Conservation (phyloP, 1,284 basidiomycete genomes). For the Rhodofomes roseus region DNA sequence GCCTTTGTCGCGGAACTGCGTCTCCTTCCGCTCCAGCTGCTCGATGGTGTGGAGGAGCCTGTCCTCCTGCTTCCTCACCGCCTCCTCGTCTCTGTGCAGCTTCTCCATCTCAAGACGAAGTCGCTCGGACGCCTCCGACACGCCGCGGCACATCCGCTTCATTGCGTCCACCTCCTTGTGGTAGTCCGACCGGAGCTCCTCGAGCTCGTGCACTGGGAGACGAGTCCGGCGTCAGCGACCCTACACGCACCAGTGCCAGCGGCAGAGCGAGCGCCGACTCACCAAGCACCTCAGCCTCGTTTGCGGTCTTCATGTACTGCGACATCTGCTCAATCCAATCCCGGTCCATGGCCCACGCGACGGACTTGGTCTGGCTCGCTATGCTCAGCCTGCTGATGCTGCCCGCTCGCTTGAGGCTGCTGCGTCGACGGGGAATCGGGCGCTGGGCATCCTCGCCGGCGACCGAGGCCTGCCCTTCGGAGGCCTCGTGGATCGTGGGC, state of each 20-base stretch:
- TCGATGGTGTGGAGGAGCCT: conserved; percentile 48
- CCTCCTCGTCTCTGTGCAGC: conserved; percentile 45
- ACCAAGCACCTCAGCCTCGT: conserved; percentile 56
- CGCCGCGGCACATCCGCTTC: conserved; percentile 49
- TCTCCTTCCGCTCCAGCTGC: conserved; percentile 54
- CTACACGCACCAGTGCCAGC: neutral
- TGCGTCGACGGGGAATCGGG: conserved; percentile 46
- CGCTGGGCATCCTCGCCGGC: conserved; percentile 18
- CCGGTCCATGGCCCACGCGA: conserved; percentile 69
- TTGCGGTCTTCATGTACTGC: conserved; percentile 49
- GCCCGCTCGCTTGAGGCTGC: conserved; percentile 54
- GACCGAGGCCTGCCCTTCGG: conserved; percentile 12
- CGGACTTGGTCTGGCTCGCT: conserved; percentile 57
- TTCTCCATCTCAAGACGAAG: conserved; percentile 54
- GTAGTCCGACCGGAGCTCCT: conserved; percentile 50
- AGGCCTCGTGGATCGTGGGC: conserved; percentile 26
- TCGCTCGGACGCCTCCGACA: conserved; percentile 48
- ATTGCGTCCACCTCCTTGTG: conserved; percentile 57
- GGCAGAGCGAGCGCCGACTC: conserved; percentile 17
- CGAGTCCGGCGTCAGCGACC: neutral
- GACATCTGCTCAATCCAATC: conserved; percentile 54
- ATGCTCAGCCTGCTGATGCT: conserved; percentile 44
- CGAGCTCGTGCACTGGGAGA: conserved; percentile 48
- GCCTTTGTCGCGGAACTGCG: conserved; percentile 53
- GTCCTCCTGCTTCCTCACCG: conserved; percentile 50